Conservation (phyloP, 2,329 filamentous ascomycete species). For the Pyricularia pennisetigena region DNA sequence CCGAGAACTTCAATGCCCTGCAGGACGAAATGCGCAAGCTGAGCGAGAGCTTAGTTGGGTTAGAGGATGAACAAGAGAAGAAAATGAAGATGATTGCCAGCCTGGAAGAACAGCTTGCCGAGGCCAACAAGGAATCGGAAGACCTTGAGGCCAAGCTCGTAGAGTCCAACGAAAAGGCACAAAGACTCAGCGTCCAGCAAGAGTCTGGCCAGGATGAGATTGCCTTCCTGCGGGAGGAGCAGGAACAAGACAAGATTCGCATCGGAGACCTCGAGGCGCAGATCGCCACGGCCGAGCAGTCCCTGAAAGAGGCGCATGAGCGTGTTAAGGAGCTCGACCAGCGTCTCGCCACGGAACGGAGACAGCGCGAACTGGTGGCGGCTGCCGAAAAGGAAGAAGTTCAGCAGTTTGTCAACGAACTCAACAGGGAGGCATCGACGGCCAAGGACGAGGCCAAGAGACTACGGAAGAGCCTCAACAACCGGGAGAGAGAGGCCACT, state of each 20-base stretch:
- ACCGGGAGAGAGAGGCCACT: conserved; percentile 77
- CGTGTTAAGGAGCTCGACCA: conserved; percentile 61
- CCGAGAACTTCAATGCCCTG: conserved; percentile 83
- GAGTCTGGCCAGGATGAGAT: conserved; percentile 92
- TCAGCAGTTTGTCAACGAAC: conserved; percentile 84
- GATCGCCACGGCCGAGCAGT: conserved; percentile 68
- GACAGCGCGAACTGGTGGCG: conserved; percentile 79
- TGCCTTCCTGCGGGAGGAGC: conserved; percentile 89
- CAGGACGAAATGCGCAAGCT: conserved; percentile 91
- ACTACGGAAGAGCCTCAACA: conserved; percentile 72
- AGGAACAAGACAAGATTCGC: conserved; percentile 95
- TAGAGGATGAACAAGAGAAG: conserved; percentile 82
- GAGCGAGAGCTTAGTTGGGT: conserved; percentile 72
- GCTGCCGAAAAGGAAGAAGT: conserved; percentile 90
- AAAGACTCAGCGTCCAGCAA: conserved; percentile 79
- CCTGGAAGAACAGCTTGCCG: conserved; percentile 71
- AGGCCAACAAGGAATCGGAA: conserved; percentile 80
- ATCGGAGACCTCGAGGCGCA: conserved; percentile 88
- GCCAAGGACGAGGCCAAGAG: conserved; percentile 80
- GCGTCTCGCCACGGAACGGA: conserved; percentile 68
- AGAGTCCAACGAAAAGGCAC: conserved; percentile 79
- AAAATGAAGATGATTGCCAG: conserved; percentile 72
- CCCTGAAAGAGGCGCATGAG: conserved; percentile 77
- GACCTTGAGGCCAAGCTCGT: conserved; percentile 74
- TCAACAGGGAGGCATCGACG: conserved; percentile 72